phyloP scores from a whole-genome alignment of 2,329 filamentous ascomycete genomes.

The Colletotrichum musae region DNA sequence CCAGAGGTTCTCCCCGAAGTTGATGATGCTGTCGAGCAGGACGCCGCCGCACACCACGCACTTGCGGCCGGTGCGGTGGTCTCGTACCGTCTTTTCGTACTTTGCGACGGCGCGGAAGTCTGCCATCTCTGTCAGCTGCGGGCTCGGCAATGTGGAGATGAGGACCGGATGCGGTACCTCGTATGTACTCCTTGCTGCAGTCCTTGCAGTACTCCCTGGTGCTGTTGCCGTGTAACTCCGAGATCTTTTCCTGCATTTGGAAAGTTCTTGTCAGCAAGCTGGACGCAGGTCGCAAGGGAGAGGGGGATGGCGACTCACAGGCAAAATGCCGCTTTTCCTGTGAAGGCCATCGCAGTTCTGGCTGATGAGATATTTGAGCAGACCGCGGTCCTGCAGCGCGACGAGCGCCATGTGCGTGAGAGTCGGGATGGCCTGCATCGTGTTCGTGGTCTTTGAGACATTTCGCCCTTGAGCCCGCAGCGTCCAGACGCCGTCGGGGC shows the following conservation, averaged over 20 bases:
- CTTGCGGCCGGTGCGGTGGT: constrained; percentile 63
- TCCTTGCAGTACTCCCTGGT: constrained; percentile 61
- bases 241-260: constrained; percentile 54
- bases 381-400: constrained; percentile 56
- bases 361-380: constrained; percentile 60
- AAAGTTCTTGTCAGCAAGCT: too few relatives aligned
- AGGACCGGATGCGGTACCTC: constrained; percentile 48
- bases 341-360: constrained; percentile 63
- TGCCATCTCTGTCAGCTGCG: constrained; percentile 35
- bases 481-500: constrained; percentile 62
- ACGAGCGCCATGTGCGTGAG: constrained; percentile 63
- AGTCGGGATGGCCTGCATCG: constrained; percentile 61
- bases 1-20: constrained; percentile 58
- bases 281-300: not conserved
- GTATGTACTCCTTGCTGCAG: constrained; percentile 62
- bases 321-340: constrained; percentile 60
- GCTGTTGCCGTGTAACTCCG: constrained; percentile 63
- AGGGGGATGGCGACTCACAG: constrained; percentile 47
- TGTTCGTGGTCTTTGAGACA: constrained; percentile 51
- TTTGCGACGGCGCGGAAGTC: constrained; percentile 61
- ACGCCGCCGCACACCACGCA: constrained; percentile 55
- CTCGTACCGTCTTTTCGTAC: constrained; percentile 58
- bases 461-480: constrained; percentile 58
- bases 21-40: constrained; percentile 61
- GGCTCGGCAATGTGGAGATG: not conserved